These are phyloP conservation scores for Collybia nuda DNA, from an alignment of 768 basidiomycete species.

Conservation along the genomic window DNA sequence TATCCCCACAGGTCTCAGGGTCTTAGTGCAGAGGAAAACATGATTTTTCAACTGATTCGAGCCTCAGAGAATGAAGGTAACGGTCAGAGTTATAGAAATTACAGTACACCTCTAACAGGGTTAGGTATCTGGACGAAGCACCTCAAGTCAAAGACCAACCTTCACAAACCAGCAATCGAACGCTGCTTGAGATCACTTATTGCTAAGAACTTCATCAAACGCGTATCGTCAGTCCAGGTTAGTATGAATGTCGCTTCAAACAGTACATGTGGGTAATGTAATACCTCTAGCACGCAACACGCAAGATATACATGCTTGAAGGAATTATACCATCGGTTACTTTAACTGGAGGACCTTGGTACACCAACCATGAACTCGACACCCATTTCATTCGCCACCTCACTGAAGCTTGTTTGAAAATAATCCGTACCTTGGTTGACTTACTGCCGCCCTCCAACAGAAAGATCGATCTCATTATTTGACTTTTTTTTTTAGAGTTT, in stretches of 20 bases:
- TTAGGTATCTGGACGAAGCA: conserved; percentile 94
- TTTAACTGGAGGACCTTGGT: conserved; percentile 97
- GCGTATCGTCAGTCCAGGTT: conserved; percentile 87
- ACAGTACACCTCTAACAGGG: too few species aligned
- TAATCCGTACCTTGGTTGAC: conserved; percentile 74
- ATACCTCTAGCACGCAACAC: conserved; percentile 71
- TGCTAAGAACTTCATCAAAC: conserved; percentile 85
- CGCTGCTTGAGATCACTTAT: conserved; percentile 85
- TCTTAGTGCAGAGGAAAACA: conserved; percentile 79
- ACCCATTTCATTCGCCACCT: conserved; percentile 88
- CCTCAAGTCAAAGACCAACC: conserved; percentile 83
- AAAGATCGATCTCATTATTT: too few species aligned
- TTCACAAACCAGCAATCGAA: conserved; percentile 87
- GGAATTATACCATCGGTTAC: conserved; percentile 87
- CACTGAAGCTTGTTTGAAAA: conserved; percentile 73
- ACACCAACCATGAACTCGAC: conserved; percentile 94
- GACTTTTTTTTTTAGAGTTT: conserved; percentile 53
- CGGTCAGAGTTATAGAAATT: too few species aligned
- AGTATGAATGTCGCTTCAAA: conserved; percentile 16
- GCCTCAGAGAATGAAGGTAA: conserved; percentile 78
- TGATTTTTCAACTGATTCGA: conserved; percentile 84
- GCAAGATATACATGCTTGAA: conserved; percentile 94
- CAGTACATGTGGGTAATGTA: not conserved
- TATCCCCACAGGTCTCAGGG: conserved; percentile 63
- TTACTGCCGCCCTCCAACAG: not conserved